These are phyloP conservation scores for Coleophoma eucalyptorum DNA, from an alignment of 2,329 filamentous ascomycete genomes.

Conservation along the genomic window DNA sequence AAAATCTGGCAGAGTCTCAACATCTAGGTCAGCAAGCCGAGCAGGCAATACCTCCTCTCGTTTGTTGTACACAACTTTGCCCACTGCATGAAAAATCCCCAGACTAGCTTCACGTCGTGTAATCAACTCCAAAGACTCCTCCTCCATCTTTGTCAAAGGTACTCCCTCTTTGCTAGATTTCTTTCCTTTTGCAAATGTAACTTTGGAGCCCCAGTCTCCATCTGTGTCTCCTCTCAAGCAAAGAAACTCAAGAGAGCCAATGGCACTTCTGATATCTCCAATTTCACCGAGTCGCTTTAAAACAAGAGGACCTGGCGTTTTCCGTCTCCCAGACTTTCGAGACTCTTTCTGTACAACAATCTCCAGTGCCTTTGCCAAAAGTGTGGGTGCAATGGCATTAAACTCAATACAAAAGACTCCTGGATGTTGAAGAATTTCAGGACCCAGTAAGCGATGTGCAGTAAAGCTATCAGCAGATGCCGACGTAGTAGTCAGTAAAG, in stretches of 20 bases:
- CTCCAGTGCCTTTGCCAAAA: constrained; percentile 81
- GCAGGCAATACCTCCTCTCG: constrained; percentile 53
- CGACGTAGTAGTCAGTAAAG: constrained; percentile 78
- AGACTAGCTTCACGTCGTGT: constrained; percentile 85
- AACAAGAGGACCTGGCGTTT: constrained; percentile 73
- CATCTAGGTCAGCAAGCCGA: constrained; percentile 32
- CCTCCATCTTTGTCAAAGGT: constrained; percentile 70
- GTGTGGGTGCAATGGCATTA: constrained; percentile 84
- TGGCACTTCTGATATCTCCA: constrained; percentile 89
- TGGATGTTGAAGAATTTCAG: constrained; percentile 79
- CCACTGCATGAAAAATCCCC: constrained; percentile 93
- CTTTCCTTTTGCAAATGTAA: constrained; percentile 64
- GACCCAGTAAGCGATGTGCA: constrained; percentile 81
- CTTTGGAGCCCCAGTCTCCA: constrained; percentile 70
- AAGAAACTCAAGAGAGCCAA: constrained; percentile 88
- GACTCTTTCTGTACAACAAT: constrained; percentile 82
- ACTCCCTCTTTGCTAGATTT: constrained; percentile 53
- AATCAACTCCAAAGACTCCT: constrained; percentile 74
- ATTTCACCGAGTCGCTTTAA: constrained; percentile 78
- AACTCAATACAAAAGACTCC: constrained; percentile 82
- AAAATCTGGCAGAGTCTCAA: constrained; percentile 56
- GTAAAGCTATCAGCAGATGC: constrained; percentile 89
- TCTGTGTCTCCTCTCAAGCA: constrained; percentile 77
- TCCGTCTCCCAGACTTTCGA: constrained; percentile 68
- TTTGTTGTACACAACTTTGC: constrained; percentile 96